These are phyloP conservation scores for Euphorbia schlechtendalii DNA, from an alignment of 441 rosid genomes.

Conservation along the genomic window DNA sequence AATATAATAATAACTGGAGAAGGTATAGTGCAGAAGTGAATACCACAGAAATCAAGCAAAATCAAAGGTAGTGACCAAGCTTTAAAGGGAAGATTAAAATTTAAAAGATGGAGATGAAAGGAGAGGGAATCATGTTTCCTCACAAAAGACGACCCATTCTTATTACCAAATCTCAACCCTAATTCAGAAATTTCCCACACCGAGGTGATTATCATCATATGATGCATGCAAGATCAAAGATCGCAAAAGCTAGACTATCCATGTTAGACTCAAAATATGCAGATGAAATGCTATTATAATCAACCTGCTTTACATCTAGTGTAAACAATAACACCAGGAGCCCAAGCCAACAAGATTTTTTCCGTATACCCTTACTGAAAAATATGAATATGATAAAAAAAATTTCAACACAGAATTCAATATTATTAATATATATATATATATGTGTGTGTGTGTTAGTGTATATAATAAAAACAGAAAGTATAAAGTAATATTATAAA, in stretches of 20 bases:
- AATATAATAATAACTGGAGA: conserved; percentile 4
- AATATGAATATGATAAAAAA: too few relatives aligned
- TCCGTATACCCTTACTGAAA: background rate
- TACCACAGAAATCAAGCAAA: conserved; percentile 2
- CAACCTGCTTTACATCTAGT: background rate
- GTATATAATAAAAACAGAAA: too few relatives aligned
- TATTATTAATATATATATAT: too few relatives aligned
- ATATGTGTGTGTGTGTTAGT: too few relatives aligned
- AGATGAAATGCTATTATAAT: background rate
- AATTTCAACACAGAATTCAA: too few relatives aligned
- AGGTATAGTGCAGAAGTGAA: conserved; percentile 4
- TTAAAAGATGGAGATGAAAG: background rate
- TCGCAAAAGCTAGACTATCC: background rate
- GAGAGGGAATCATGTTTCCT: background rate
- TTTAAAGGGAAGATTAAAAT: background rate
- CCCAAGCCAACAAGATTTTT: background rate
- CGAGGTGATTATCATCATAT: background rate
- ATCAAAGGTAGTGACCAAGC: background rate
- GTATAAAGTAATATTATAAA: too few relatives aligned
- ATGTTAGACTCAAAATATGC: background rate
- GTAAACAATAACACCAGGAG: background rate
- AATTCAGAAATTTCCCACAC: background rate
- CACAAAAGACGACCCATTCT: background rate
- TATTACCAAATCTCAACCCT: background rate
- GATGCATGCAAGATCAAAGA: background rate